Evolutionary conservation across 345 rosid species (phyloP).

Genomic region (Gossypium rotundifolium): DNA sequence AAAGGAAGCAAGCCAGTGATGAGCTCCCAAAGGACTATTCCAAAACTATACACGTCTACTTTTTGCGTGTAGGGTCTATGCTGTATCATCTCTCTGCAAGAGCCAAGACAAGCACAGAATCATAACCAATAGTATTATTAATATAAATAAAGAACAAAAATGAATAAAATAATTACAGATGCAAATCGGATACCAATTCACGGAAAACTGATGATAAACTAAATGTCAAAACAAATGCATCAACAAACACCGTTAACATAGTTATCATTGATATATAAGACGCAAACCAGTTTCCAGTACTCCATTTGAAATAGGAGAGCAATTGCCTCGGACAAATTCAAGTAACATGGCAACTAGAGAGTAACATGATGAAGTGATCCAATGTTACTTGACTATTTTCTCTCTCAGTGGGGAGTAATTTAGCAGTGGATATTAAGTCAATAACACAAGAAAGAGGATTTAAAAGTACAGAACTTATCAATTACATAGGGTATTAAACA

Average conservation of each 20-base stretch:
- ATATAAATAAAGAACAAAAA: not conserved
- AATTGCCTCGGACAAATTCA: not conserved
- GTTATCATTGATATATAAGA: not conserved
- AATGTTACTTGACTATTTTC: not conserved
- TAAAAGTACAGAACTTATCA: not conserved
- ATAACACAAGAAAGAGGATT: not conserved
- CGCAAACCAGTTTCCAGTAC: not conserved
- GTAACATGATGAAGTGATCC: not conserved
- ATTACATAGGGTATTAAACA: not conserved
- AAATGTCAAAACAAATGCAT: not conserved
- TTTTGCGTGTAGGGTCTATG: slow-evolving; percentile 52
- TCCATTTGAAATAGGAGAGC: not conserved
- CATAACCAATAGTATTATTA: not conserved
- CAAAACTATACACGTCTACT: slow-evolving; percentile 55
- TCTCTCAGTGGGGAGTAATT: not conserved
- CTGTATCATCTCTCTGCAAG: slow-evolving; percentile 52
- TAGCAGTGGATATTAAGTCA: not conserved
- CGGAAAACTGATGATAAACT: not conserved
- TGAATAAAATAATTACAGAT: not conserved
- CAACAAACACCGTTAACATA: not conserved
- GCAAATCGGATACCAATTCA: not conserved
- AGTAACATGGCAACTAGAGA: not conserved
- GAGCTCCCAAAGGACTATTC: slow-evolving; percentile 54
- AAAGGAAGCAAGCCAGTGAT: slow-evolving; percentile 45
- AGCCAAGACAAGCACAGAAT: not conserved